A percentile compares a stretch with the other conserved stretches of the same genome.
phyloP scores from a whole-genome alignment of 2,329 filamentous ascomycete genomes.

The Penicillium occitanis region DNA sequence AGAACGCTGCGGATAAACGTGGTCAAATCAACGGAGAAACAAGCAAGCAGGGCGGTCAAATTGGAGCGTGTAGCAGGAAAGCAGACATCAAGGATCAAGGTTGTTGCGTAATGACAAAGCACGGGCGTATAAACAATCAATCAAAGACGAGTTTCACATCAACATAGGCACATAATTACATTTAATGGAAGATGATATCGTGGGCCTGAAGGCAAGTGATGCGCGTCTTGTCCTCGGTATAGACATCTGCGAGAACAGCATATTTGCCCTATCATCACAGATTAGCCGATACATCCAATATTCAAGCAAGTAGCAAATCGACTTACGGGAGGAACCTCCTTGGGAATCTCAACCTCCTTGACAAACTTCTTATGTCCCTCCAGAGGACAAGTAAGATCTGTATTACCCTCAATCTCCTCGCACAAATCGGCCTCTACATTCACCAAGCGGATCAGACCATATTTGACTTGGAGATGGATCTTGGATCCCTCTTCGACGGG shows the following conservation, averaged over 20 bases:
- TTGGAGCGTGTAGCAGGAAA: not conserved
- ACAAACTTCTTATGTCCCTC: constrained; percentile 70
- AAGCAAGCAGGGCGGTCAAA: not conserved
- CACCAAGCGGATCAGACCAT: constrained; percentile 87
- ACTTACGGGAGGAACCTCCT: constrained; percentile 82
- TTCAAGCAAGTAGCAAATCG: not conserved
- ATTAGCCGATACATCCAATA: not conserved
- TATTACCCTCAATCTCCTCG: constrained; percentile 77
- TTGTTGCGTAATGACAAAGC: not conserved
- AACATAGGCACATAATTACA: constrained; percentile 18
- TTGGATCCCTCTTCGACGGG: constrained; percentile 75
- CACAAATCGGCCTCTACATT: constrained; percentile 80
- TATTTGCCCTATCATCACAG: constrained; percentile 70
- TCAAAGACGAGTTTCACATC: not conserved
- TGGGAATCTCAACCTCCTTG: constrained; percentile 82
- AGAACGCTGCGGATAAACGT: constrained; percentile 8
- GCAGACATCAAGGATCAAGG: not conserved
- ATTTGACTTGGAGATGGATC: constrained; percentile 83
- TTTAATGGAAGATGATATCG: constrained; percentile 33
- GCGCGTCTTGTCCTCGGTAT: constrained; percentile 66
- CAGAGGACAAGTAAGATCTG: constrained; percentile 85
- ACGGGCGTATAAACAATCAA: not conserved
- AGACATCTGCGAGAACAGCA: constrained; percentile 82
- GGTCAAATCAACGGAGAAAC: not conserved
- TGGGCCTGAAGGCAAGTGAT: constrained; percentile 83